Evolutionary conservation across 202 grass and related monocot genomes (phyloP), one percentile per base, ranked within the genome.

Genomic region (Setaria viridis): DNA sequence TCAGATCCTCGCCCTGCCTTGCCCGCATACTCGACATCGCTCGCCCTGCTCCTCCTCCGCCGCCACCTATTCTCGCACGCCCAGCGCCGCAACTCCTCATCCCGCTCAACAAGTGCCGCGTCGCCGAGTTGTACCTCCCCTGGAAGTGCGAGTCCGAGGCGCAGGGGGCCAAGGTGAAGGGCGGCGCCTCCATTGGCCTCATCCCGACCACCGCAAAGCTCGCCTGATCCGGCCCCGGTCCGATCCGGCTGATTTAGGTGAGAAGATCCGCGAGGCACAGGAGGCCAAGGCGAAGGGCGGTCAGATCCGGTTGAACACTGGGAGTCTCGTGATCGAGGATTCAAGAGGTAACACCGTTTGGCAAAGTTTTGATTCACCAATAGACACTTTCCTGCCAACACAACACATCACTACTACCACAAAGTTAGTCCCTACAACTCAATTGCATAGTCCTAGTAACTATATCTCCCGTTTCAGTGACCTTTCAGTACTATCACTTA

Each of bases 31-130:
- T n/a, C n/a, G n/a, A n/a, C n/a, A n/a, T n/a, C n/a, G n/a, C n/a
- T n/a, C n/a, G n/a, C n/a, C n/a, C n/a, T n/a, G n/a, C n/a, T n/a
- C n/a, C n/a, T n/a, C n/a, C n/a, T n/a, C n/a, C n/a, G n/a, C n/a
- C n/a, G n/a, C n/a, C n/a, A n/a, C n/a, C n/a, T n/a, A n/a, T n/a
- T n/a, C n/a, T n/a, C n/a, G n/a, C n/a, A n/a, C n/a, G n/a, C n/a
- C n/a, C n/a, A n/a, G n/a, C n/a, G n/a, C n/a, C 97, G 46, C 97
- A 99, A 80, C 92, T 99, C 69, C 94, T 99, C 76, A 97, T 99
- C 83, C 97, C 97, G 41, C 97, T 97, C 80, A 99, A 97, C 92
- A 94, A 90, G 77, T 97, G 94, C 90, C 97, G 94, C 87, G 84
- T 83, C 76, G 48, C 94, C 53, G 97, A 99, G 92, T 97, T 87